A percentile compares a stretch with the other conserved stretches of the same genome.
phyloP scores from a whole-genome alignment of 305 asterid genomes.

The Rubia tinctorum region DNA sequence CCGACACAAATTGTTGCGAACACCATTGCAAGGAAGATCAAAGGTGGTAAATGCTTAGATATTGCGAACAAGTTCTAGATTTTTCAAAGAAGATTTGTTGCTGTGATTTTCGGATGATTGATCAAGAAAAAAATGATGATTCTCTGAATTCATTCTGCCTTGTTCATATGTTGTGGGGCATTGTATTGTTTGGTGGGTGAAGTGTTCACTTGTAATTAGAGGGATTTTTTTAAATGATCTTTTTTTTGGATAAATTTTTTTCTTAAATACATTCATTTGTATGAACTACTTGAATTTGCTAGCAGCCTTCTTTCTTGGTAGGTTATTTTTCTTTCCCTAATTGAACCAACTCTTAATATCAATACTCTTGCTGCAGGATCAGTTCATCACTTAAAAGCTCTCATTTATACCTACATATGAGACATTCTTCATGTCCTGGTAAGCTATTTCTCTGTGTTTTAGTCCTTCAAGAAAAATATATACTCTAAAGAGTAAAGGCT shows the following conservation, averaged over 20 bases:
- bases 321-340: not conserved
- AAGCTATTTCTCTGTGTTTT: too few relatives aligned
- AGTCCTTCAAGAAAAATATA: too few relatives aligned
- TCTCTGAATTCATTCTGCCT: conserved; percentile 3
- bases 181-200: conserved; percentile 1
- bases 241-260: not conserved
- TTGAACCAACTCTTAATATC: not conserved
- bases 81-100: not conserved
- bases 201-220: conserved; percentile 3
- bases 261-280: not conserved
- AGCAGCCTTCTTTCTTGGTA: conserved; percentile 3
- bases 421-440: too few relatives aligned
- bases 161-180: conserved; percentile 14
- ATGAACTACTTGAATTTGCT: not conserved
- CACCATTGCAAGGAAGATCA: conserved; percentile 24
- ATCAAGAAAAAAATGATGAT: conserved; percentile 6
- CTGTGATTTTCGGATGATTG: not conserved
- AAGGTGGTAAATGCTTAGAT: conserved; percentile 20
- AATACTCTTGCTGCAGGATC: not conserved
- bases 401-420: conserved; percentile 57
- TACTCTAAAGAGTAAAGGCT: too few relatives aligned
- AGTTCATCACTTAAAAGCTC: not conserved
- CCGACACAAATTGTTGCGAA: conserved; percentile 23
- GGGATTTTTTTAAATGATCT: not conserved
- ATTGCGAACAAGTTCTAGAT: conserved; percentile 11